phyloP scores from a whole-genome alignment of 2,329 filamentous ascomycete genomes.

The Epichloe gansuensis region DNA sequence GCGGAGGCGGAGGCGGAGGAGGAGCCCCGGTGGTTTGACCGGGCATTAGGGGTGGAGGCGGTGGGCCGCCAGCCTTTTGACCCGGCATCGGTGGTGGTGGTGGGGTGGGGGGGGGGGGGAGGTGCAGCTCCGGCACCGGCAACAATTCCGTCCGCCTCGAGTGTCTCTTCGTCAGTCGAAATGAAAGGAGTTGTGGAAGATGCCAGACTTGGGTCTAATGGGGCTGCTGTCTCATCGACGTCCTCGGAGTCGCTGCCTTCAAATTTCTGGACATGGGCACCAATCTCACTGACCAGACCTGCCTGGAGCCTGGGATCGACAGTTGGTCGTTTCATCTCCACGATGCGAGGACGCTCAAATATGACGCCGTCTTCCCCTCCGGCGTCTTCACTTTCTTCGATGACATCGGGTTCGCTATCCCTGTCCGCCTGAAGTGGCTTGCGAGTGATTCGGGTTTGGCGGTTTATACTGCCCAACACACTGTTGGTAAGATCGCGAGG shows the following conservation, averaged over 20 bases:
- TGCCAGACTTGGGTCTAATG: conserved; percentile 63
- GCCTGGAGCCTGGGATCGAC: conserved; percentile 51
- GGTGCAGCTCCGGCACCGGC: conserved; percentile 19
- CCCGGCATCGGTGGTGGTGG: conserved; percentile 38
- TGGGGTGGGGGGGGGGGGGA: conserved; percentile 15
- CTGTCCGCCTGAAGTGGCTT: conserved; percentile 34
- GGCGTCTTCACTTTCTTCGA: conserved; percentile 38
- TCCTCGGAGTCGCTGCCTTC: conserved; percentile 64
- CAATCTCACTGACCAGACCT: conserved; percentile 57
- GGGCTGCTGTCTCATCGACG: conserved; percentile 53
- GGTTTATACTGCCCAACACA: conserved; percentile 59
- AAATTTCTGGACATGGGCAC: conserved; percentile 58
- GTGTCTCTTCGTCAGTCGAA: conserved; percentile 45
- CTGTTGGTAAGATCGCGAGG: conserved; percentile 56
- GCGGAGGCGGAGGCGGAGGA: conserved; percentile 7
- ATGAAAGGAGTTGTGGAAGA: conserved; percentile 55
- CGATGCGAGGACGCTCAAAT: conserved; percentile 66
- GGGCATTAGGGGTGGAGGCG: conserved; percentile 20
- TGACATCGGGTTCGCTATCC: conserved; percentile 23
- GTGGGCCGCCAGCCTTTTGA: not conserved
- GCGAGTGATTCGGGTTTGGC: conserved; percentile 42
- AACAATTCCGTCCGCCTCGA: conserved; percentile 43
- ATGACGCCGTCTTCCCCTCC: conserved; percentile 45
- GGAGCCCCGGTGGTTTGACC: conserved; percentile 23
- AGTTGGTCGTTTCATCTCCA: conserved; percentile 63